Evolutionary conservation across 768 basidiomycete species (phyloP).

Genomic region (Boletellus ananas): DNA sequence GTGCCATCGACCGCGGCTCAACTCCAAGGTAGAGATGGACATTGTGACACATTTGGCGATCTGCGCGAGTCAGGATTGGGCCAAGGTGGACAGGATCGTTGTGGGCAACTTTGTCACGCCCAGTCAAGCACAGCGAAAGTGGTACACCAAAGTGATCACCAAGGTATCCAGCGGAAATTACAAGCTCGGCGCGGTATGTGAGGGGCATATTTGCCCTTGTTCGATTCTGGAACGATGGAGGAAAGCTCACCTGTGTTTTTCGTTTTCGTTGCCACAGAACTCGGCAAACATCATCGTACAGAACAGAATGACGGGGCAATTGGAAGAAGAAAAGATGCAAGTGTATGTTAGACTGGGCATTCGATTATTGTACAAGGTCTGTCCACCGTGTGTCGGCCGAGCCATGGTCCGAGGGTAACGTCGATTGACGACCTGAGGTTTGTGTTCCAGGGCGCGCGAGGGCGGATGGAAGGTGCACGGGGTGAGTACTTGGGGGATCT

Average conservation of each 20-base stretch:
- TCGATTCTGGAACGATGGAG: background rate
- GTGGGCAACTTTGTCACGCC: slow-evolving; percentile 95
- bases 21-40: slow-evolving; percentile 85
- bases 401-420: background rate
- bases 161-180: slow-evolving; percentile 88
- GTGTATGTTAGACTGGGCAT: slow-evolving; percentile 92
- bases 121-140: slow-evolving; percentile 94
- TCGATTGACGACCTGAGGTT: background rate
- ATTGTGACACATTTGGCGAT: slow-evolving; percentile 97
- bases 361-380: slow-evolving; percentile 80
- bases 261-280: slow-evolving; percentile 50
- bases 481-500: slow-evolving; percentile 56
- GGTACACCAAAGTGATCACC: slow-evolving; percentile 86
- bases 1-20: slow-evolving; percentile 84
- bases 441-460: slow-evolving; percentile 61
- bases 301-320: slow-evolving; percentile 83
- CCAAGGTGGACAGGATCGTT: slow-evolving; percentile 80
- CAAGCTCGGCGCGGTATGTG: slow-evolving; percentile 77
- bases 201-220: background rate
- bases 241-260: background rate
- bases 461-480: slow-evolving; percentile 84
- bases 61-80: slow-evolving; percentile 93
- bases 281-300: slow-evolving; percentile 98
- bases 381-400: slow-evolving; percentile 5
- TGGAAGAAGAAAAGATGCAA: slow-evolving; percentile 99